Base-by-base conservation (phyloP, 106 monocot genomes). In the Allium fistulosum region DNA sequence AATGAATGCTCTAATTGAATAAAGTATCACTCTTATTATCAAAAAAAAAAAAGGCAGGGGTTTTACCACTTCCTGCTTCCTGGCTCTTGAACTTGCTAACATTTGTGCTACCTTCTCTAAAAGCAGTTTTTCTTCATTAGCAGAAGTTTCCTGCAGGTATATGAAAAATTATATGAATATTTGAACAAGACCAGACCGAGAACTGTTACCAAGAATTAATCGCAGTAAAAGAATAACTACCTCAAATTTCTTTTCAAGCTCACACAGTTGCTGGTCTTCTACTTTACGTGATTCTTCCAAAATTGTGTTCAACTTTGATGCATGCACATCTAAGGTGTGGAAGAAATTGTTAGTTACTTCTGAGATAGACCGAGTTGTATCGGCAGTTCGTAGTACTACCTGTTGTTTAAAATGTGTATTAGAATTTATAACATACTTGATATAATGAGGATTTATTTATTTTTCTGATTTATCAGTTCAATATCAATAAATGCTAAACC, bases 201-300 rank as follows among this genome's bases (percentile, higher is more conserved):
- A 37, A 37, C 37, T 37, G 5, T 5, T 37, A 37, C 53, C 63
- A 70, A 51, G 7, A 67, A 51, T 46, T 17, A 22, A 53, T 10
- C 17, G 65, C 2, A 55, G 6, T 1, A 57, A 57, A 49, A 27
- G 2, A 57, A 10, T 37, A 63, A 60, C 57, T 47, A 92, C 97
- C 89, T 99, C 97, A 77, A 99, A 99, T 49, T 99, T 99, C 73
- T 73, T 92, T 71, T 99, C 92, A 74, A 99, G 92, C 37, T 99
- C 92, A 72, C 63, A 72, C 7, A 99, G 82, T 70, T 82, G 86
- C 75, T 69, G 76, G 61, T 92, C 78, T 78, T 99, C 92, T 5
- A 77, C 79, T 52, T 63, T 51, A 78, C 87, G 92, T 45, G 97
- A 80, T 79, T 92, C 87, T 75, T 84, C 80, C 82, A 99, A 71